Conservation (phyloP, 2,329 filamentous ascomycete species). For the Talaromyces marneffei region DNA sequence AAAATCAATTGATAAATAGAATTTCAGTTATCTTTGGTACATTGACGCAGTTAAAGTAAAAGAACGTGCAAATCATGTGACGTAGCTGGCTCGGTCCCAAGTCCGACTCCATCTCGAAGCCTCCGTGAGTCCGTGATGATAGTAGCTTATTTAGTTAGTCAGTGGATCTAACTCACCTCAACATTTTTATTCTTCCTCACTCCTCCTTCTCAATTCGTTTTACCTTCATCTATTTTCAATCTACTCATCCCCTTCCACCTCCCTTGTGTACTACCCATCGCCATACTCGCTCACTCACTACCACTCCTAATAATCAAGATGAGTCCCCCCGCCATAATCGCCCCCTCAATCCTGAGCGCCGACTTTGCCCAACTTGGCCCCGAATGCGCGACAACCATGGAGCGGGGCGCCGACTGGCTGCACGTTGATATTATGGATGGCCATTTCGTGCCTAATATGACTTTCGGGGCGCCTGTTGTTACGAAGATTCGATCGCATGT, state of each 20-base stretch:
- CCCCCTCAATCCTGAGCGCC: constrained; percentile 94
- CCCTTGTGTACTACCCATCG: too few relatives aligned
- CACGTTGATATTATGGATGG: constrained; percentile 98
- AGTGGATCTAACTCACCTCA: not conserved
- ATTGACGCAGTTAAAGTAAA: not conserved
- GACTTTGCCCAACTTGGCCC: constrained; percentile 86
- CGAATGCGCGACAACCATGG: constrained; percentile 81
- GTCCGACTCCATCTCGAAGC: not conserved
- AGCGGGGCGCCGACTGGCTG: constrained; percentile 82
- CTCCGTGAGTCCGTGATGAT: not conserved
- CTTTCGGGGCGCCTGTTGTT: constrained; percentile 90
- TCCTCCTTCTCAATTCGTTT: not conserved
- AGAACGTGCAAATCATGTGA: not conserved
- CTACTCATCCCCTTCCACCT: not conserved
- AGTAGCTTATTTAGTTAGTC: not conserved
- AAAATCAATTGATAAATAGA: too few relatives aligned
- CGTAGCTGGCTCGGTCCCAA: not conserved
- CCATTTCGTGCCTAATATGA: constrained; percentile 98
- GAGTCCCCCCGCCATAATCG: constrained; percentile 88
- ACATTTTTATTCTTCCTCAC: not conserved
- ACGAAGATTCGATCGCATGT: constrained; percentile 88
- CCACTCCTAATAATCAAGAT: constrained; percentile 46
- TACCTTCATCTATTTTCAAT: not conserved
- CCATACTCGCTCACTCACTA: not conserved
- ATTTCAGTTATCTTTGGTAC: too few relatives aligned